Evolutionary conservation across 805 yeast genomes (phyloP).

Genomic region (Candida alai): DNA sequence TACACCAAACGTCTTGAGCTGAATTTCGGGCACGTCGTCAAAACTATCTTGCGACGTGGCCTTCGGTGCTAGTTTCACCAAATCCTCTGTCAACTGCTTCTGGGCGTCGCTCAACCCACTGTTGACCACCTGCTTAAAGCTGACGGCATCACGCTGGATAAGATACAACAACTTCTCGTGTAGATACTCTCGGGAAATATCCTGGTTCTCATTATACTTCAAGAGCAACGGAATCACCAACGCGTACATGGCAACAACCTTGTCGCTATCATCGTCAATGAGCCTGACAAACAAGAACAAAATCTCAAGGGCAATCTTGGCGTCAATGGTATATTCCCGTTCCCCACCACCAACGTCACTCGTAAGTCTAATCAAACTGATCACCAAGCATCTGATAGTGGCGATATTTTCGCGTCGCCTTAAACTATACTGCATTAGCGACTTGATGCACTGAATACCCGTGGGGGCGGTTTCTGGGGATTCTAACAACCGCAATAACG

Average conservation of each 20-base stretch:
- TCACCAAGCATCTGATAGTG: conserved; percentile 43
- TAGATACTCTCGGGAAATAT: conserved; percentile 31
- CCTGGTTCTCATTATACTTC: conserved; percentile 16
- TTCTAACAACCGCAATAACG: conserved; percentile 22
- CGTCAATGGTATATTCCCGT: conserved; percentile 19
- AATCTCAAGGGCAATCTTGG: conserved; percentile 43
- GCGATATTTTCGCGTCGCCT: conserved; percentile 22
- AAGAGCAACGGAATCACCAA: conserved; percentile 38
- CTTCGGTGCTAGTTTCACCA: conserved; percentile 30
- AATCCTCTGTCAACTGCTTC: conserved; percentile 35
- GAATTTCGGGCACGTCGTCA: conserved; percentile 13
- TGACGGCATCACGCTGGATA: conserved; percentile 38
- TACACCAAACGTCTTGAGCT: conserved; percentile 24
- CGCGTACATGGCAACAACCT: conserved; percentile 25
- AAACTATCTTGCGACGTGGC: conserved; percentile 1
- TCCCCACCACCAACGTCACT: too few species aligned
- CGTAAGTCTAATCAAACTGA: conserved; percentile 36
- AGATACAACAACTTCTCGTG: conserved; percentile 47
- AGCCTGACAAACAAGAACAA: conserved; percentile 42
- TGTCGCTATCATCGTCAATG: conserved; percentile 22
- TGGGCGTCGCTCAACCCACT: conserved; percentile 37
- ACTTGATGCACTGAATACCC: conserved; percentile 55
- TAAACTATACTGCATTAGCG: conserved; percentile 42
- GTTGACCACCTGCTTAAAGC: conserved; percentile 48
- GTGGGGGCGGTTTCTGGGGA: conserved; percentile 21